phyloP scores from a whole-genome alignment of 495 filamentous ascomycete species.

The Penicillium samsonianum region DNA sequence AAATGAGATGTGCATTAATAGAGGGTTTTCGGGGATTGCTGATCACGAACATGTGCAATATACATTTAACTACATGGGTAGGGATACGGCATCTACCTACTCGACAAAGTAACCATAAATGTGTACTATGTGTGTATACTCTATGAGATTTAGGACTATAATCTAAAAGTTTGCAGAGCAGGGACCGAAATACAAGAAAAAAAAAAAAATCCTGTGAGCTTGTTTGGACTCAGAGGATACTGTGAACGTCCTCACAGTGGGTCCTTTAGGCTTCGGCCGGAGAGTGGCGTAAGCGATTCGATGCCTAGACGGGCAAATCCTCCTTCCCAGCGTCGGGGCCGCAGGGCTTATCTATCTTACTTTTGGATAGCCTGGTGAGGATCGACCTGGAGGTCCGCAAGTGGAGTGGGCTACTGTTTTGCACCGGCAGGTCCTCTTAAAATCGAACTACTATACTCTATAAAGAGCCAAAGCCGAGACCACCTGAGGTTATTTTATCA shows the following conservation, averaged over 20 bases:
- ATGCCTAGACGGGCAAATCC: slow-evolving; percentile 33
- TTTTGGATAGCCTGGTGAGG: slow-evolving; percentile 22
- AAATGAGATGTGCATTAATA: neutral
- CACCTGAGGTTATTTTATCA: slow-evolving; percentile 7
- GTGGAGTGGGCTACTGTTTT: slow-evolving; percentile 23
- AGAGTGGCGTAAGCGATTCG: slow-evolving; percentile 28
- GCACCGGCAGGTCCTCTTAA: slow-evolving; percentile 11
- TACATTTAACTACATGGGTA: neutral
- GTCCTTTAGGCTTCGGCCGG: slow-evolving; percentile 22
- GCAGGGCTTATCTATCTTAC: slow-evolving; percentile 36
- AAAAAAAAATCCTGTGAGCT: slow-evolving; percentile 10
- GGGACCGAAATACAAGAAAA: neutral
- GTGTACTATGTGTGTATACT: no score
- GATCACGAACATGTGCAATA: neutral
- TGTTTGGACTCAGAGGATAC: slow-evolving; percentile 21
- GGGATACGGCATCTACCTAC: neutral
- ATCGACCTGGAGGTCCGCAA: slow-evolving; percentile 26
- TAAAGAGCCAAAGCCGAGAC: slow-evolving; percentile 24
- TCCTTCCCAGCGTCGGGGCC: slow-evolving; percentile 27
- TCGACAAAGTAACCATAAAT: neutral
- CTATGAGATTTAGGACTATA: no score
- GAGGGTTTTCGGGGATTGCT: slow-evolving; percentile 5
- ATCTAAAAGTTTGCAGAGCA: neutral
- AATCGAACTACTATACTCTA: slow-evolving; percentile 12
- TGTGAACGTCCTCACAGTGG: slow-evolving; percentile 23